Evolutionary conservation across 495 filamentous ascomycete genomes (phyloP).

Genomic region (Podospora didyma): DNA sequence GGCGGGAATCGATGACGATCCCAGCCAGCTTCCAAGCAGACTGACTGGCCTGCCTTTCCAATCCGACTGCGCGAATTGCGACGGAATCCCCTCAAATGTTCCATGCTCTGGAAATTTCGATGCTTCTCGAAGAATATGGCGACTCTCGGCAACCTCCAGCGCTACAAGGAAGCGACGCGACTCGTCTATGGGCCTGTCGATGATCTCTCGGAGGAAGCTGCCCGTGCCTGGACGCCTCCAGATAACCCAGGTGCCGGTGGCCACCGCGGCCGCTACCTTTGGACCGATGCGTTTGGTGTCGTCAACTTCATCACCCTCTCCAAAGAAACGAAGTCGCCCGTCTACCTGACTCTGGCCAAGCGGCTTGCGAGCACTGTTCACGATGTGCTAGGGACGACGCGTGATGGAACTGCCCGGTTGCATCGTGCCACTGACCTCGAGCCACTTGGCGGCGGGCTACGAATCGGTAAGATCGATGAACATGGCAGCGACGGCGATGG

Average conservation of each 20-base stretch:
- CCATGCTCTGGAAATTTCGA: neutral
- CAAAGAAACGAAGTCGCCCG: constrained; percentile 30
- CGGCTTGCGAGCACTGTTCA: constrained; percentile 54
- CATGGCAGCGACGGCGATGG: constrained; percentile 56
- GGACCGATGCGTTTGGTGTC: constrained; percentile 69
- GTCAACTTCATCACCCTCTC: constrained; percentile 62
- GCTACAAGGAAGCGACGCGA: constrained; percentile 37
- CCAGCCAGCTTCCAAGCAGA: neutral
- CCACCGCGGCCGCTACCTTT: constrained; percentile 62
- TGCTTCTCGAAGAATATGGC: constrained; percentile 11
- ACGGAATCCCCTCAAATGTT: neutral
- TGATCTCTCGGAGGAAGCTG: constrained; percentile 13
- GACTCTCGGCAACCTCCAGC: constrained; percentile 8
- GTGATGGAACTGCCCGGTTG: constrained; percentile 46
- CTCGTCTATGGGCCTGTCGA: constrained; percentile 43
- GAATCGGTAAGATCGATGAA: constrained; percentile 57
- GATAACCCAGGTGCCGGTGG: constrained; percentile 49
- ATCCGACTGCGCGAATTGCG: neutral
- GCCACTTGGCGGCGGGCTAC: constrained; percentile 56
- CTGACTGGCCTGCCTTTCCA: neutral
- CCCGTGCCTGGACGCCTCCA: constrained; percentile 26
- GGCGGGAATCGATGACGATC: neutral
- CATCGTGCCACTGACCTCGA: constrained; percentile 51
- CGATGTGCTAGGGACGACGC: constrained; percentile 50
- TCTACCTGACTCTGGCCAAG: constrained; percentile 52